Base-by-base conservation (phyloP, 345 rosid species). In the Physaria fendleri region DNA sequence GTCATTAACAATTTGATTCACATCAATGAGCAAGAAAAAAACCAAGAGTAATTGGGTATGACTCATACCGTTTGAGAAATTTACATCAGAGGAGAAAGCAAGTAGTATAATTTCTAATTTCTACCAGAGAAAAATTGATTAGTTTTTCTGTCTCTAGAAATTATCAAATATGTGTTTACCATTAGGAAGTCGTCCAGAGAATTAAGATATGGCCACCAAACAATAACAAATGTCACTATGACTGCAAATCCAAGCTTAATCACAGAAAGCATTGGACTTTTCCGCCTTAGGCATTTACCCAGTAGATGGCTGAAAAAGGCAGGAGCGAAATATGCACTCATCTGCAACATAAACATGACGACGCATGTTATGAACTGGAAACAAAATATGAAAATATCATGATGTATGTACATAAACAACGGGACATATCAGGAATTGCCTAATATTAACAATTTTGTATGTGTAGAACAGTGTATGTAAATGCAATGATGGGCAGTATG, bases 271-370 rank as follows among this genome's bases (percentile, higher is more conserved):
- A 77, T 9, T 3, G 96, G 93, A 56, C 61, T 76, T 60, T 78
- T 84, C 14, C 82, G 73, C 69, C 79, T 78, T 34, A 94, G 71
- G 78, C 92, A 87, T 76, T 80, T 93, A 52, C 99, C 97, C 6
- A 93, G 68, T 46, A 87, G 82, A 73, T 83, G 82, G 78, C 96
- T 73, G 72, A 85, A 90, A 78, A 87, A 83, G 2, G 95, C 99
- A 10, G 96, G 96, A 3, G 97, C 97, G 78, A 75, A 83, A 44
- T 94, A 90, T 62, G 95, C 95, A 76, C 96, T 93, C 97, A 89
- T 89, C 99, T 93, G 79, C 53, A 53, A 54, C 34, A 24, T 32
- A 1, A 15, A 66, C 8, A 54, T 17, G 6, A 45, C 1, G 11
- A 43, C n/a, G 4, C 23, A 59, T 17, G 23, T 18, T 10, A 65